Percentiles rank a stretch among this genome's conserved stretches.
phyloP scores from a whole-genome alignment of 1,284 basidiomycete genomes.

The Tremellales sp. region DNA sequence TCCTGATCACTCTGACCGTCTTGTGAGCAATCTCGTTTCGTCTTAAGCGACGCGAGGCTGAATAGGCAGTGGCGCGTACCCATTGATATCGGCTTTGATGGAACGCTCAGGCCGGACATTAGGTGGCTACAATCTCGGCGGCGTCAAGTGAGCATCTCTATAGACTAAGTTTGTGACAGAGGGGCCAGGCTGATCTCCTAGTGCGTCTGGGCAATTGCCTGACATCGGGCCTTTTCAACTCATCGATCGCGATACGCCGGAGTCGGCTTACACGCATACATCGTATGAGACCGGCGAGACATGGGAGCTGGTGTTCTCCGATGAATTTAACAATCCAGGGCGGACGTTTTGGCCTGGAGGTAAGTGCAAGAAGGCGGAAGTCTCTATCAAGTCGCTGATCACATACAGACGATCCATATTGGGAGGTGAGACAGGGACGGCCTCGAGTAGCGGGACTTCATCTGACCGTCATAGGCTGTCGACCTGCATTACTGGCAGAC shows the following conservation, averaged over 20 bases:
- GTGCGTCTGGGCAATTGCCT: conserved; percentile 51
- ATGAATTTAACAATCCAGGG: conserved; percentile 82
- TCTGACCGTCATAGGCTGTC: conserved; percentile 51
- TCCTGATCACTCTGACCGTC: conserved; percentile 18
- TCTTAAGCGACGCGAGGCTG: not conserved
- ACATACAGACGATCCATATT: not conserved
- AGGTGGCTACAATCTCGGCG: conserved; percentile 65
- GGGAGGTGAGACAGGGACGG: not conserved
- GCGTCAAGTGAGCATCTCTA: conserved; percentile 55
- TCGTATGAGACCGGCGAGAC: conserved; percentile 64
- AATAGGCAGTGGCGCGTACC: conserved; percentile 12
- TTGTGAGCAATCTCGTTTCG: conserved; percentile 17
- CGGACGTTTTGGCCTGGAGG: conserved; percentile 54
- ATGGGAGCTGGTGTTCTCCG: conserved; percentile 83
- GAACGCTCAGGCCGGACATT: conserved; percentile 3
- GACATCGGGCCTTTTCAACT: conserved; percentile 42
- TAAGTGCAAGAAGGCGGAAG: not conserved
- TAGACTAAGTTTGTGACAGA: not conserved
- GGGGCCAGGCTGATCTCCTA: conserved; percentile 1
- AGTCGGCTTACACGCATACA: conserved; percentile 53
- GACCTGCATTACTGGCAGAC: conserved; percentile 63
- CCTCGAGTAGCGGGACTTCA: conserved; percentile 53
- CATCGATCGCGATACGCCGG: conserved; percentile 68
- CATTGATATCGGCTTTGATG: conserved; percentile 48
- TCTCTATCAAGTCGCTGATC: not conserved